These are phyloP conservation scores for Epichloe glyceriae DNA, from an alignment of 2,329 filamentous ascomycete genomes.

Conservation along the genomic window DNA sequence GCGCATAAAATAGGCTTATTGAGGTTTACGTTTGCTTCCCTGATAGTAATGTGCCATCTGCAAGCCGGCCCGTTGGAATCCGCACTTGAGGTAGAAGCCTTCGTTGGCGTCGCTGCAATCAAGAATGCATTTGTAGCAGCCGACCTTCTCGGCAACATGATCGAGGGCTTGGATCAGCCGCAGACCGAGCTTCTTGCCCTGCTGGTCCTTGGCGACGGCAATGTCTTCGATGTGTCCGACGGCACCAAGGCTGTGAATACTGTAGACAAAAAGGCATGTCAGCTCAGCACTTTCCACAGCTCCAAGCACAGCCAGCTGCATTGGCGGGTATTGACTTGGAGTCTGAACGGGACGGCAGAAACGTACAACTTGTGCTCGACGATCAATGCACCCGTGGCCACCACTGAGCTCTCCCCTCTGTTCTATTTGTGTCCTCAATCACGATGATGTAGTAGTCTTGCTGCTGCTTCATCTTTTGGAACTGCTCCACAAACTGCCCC, in stretches of 20 bases:
- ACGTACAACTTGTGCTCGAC: constrained; percentile 88
- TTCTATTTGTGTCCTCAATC: constrained; percentile 55
- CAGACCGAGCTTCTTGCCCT: constrained; percentile 91
- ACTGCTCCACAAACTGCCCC: constrained; percentile 64
- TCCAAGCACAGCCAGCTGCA: not conserved
- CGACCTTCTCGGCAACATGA: constrained; percentile 71
- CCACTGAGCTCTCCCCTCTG: constrained; percentile 47
- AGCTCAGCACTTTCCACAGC: not conserved
- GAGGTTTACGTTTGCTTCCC: constrained; percentile 32
- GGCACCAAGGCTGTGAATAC: constrained; percentile 65
- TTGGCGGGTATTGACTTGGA: not conserved
- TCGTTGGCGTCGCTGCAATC: constrained; percentile 95
- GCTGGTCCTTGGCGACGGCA: constrained; percentile 85
- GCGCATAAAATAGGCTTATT: constrained; percentile 9
- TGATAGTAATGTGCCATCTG: constrained; percentile 98
- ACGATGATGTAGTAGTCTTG: constrained; percentile 79
- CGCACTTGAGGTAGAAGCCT: constrained; percentile 97
- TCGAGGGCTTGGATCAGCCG: constrained; percentile 90
- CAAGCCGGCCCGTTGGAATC: constrained; percentile 78
- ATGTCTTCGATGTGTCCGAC: constrained; percentile 98
- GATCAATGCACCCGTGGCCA: constrained; percentile 82
- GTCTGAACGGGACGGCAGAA: not conserved
- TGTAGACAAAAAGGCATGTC: constrained; percentile 20
- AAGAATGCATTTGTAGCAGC: constrained; percentile 94
- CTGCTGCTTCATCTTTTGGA: constrained; percentile 64